phyloP scores from a whole-genome alignment of 1,284 basidiomycete genomes.

The Tilletia horrida region DNA sequence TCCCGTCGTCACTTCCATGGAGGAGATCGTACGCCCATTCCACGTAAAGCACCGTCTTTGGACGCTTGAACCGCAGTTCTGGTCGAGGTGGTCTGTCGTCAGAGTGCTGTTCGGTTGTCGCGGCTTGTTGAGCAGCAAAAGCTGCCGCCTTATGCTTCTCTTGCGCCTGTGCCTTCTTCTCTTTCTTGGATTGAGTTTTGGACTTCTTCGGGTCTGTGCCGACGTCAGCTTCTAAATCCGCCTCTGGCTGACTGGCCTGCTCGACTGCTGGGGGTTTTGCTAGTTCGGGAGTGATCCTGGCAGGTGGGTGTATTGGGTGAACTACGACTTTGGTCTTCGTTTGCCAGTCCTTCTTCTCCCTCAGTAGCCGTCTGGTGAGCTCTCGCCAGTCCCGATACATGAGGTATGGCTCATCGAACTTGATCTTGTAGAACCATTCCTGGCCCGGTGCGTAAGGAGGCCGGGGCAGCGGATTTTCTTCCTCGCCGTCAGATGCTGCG shows the following conservation, averaged over 20 bases:
- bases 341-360: conserved; percentile 36
- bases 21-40: conserved; percentile 48
- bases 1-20: conserved; percentile 57
- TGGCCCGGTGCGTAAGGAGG: conserved; percentile 62
- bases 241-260: background rate
- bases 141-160: background rate
- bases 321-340: conserved; percentile 2
- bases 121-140: conserved; percentile 15
- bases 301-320: background rate
- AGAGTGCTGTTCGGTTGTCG: background rate
- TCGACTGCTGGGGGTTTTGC: background rate
- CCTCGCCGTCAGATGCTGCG: background rate
- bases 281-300: background rate
- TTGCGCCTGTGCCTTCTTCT: conserved; percentile 21
- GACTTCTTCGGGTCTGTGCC: conserved; percentile 15
- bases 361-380: conserved; percentile 67
- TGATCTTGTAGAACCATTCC: conserved; percentile 98
- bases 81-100: conserved; percentile 31
- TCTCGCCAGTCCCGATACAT: conserved; percentile 99
- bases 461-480: conserved; percentile 53
- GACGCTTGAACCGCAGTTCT: conserved; percentile 32
- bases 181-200: conserved; percentile 32
- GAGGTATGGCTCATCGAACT: conserved; percentile 97
- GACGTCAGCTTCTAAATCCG: background rate
- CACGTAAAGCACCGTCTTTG: conserved; percentile 46